Evolutionary conservation across 1,284 basidiomycete genomes (phyloP).

Genomic region (Ganoderma multipileum): DNA sequence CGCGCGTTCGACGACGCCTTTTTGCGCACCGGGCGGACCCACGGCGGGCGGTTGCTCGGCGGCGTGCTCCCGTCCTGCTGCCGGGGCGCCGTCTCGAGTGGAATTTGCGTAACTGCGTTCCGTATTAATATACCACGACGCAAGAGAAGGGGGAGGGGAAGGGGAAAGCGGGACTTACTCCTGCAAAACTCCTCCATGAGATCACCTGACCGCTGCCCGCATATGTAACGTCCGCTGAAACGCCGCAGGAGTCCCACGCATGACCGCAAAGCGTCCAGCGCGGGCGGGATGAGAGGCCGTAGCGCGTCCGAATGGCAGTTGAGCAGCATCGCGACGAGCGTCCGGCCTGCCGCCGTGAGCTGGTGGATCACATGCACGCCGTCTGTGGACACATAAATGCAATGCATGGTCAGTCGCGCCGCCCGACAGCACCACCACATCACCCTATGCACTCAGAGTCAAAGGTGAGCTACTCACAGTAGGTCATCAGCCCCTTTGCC

Average conservation of each 20-base stretch:
- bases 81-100: constrained; percentile 66
- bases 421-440: constrained; percentile 1
- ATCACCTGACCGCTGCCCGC: constrained; percentile 87
- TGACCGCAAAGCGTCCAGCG: constrained; percentile 83
- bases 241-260: constrained; percentile 83
- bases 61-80: constrained; percentile 50
- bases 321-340: constrained; percentile 83
- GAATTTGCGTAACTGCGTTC: constrained; percentile 81
- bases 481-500: constrained; percentile 90
- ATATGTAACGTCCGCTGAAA: constrained; percentile 84
- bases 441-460: too few species aligned
- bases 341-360: constrained; percentile 90
- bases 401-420: constrained; percentile 5
- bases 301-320: constrained; percentile 76
- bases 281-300: constrained; percentile 78
- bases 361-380: constrained; percentile 95
- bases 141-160: not conserved
- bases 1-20: constrained; percentile 59
- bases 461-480: constrained; percentile 66
- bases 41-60: constrained; percentile 69
- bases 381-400: constrained; percentile 52
- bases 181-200: constrained; percentile 93
- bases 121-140: not conserved
- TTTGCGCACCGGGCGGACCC: constrained; percentile 87
- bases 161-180: constrained; percentile 59